phyloP scores from a whole-genome alignment of 2,329 filamentous ascomycete species.

The Exophiala alcalophila region DNA sequence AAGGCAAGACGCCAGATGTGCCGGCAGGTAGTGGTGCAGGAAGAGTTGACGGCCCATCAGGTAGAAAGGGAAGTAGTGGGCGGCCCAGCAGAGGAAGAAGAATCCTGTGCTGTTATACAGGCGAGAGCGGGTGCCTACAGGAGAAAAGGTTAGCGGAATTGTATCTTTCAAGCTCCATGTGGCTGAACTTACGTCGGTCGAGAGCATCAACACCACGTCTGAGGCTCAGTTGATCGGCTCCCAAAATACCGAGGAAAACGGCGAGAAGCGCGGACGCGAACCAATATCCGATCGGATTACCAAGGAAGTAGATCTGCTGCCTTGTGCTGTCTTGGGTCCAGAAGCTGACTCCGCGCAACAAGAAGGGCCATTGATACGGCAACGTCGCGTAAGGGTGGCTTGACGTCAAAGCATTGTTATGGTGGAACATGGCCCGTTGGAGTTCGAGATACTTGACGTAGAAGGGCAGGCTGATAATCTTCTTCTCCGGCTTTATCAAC shows the following conservation, averaged over 20 bases:
- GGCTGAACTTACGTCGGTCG: conserved; percentile 73
- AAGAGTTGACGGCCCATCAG: conserved; percentile 98
- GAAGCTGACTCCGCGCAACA: conserved; percentile 95
- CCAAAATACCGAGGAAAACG: conserved; percentile 87
- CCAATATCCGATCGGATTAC: conserved; percentile 98
- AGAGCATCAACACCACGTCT: conserved; percentile 90
- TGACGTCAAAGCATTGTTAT: conserved; percentile 97
- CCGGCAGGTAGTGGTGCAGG: conserved; percentile 94
- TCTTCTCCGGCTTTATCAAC: conserved; percentile 68
- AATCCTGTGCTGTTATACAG: conserved; percentile 98
- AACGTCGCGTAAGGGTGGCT: conserved; percentile 94
- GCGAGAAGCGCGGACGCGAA: conserved; percentile 86
- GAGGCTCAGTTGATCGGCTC: conserved; percentile 88
- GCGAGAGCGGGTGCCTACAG: conserved; percentile 78
- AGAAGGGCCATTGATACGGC: conserved; percentile 96
- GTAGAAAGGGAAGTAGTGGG: conserved; percentile 96
- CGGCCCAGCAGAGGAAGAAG: conserved; percentile 97
- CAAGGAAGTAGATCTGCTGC: conserved; percentile 97
- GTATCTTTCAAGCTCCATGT: too few species aligned
- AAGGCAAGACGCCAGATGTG: conserved; percentile 84
- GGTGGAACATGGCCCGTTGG: conserved; percentile 97
- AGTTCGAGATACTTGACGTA: conserved; percentile 93
- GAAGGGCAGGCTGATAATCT: conserved; percentile 84
- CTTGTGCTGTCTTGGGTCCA: conserved; percentile 96
- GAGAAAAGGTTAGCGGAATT: too few species aligned